phyloP scores from a whole-genome alignment of 2,329 filamentous ascomycete species.

The Fusarium nygamai region DNA sequence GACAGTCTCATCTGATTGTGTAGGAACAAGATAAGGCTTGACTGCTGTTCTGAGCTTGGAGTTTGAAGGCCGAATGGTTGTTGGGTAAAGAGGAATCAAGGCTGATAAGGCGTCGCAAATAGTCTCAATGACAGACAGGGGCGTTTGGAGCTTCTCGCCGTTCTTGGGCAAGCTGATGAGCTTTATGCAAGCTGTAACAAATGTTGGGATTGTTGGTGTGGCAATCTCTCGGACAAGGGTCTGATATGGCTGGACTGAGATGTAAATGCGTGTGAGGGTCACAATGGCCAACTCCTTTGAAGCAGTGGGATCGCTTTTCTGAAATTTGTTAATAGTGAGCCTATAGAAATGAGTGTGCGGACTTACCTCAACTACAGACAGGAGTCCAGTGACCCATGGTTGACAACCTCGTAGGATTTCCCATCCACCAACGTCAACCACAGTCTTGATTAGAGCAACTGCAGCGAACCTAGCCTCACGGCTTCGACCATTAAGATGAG shows the following conservation, averaged over 20 bases:
- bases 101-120: constrained; percentile 77
- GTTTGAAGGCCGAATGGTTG: constrained; percentile 81
- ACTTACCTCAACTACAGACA: constrained; percentile 77
- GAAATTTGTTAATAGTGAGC: constrained; percentile 29
- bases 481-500: constrained; percentile 80
- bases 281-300: constrained; percentile 82
- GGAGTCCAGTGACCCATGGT: constrained; percentile 80
- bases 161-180: constrained; percentile 62
- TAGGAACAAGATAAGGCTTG: constrained; percentile 70
- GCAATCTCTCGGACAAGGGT: constrained; percentile 88
- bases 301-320: constrained; percentile 81
- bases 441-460: constrained; percentile 80
- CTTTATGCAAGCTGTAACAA: constrained; percentile 77
- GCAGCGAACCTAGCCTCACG: constrained; percentile 81
- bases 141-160: constrained; percentile 44
- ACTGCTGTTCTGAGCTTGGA: constrained; percentile 73
- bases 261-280: constrained; percentile 84
- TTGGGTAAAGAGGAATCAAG: constrained; percentile 82
- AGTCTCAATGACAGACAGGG: constrained; percentile 67
- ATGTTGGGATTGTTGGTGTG: constrained; percentile 80
- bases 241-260: constrained; percentile 81
- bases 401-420: constrained; percentile 78
- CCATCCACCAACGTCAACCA: constrained; percentile 85
- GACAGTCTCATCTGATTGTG: constrained; percentile 60
- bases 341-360: background rate